Base-by-base conservation (phyloP, 345 rosid genomes). In the Excoecaria agallocha region DNA sequence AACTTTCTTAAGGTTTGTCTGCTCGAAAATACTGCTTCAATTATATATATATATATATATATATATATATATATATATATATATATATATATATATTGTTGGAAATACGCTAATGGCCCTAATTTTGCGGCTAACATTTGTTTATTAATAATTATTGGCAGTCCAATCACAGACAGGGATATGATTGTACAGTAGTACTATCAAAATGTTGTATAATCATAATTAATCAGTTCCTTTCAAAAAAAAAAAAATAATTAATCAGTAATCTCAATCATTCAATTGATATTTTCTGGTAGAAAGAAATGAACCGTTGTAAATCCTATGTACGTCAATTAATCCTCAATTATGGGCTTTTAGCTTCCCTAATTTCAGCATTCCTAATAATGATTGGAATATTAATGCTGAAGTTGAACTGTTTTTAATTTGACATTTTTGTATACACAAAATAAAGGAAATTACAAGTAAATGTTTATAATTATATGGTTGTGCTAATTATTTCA, bases 1-100 rank as follows among this genome's bases (percentile, higher is more conserved):
- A 79, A 82, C 75, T 87, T 87, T 81, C 87, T 85, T 41, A 84
- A 85, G 89, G 89, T 86, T 45, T 68, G 64, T 57, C 43, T 38
- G 5, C 51, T 25, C 25, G 48, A 8, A 43, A 43, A 43, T 10
- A 43, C 48, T 43, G 48, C 48, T 6, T 3, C 6, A 43, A 4
- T 43, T 43, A 43, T 10, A n/a, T n/a, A n/a, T n/a, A n/a, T n/a
- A n/a, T n/a, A n/a, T n/a, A n/a, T n/a, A n/a, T n/a, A n/a, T n/a
- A n/a, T n/a, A n/a, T n/a, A n/a, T n/a, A n/a, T n/a, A n/a, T n/a
- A n/a, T n/a, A n/a, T n/a, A n/a, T n/a, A n/a, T n/a, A n/a, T n/a
- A n/a, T n/a, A n/a, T n/a, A n/a, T n/a, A n/a, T n/a, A n/a, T n/a
- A n/a, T n/a, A n/a, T n/a, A n/a, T n/a, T 30, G 30, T 30, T 30